These are phyloP conservation scores for Clavariopsis aquatica DNA, from an alignment of 495 filamentous ascomycete species.

Conservation along the genomic window DNA sequence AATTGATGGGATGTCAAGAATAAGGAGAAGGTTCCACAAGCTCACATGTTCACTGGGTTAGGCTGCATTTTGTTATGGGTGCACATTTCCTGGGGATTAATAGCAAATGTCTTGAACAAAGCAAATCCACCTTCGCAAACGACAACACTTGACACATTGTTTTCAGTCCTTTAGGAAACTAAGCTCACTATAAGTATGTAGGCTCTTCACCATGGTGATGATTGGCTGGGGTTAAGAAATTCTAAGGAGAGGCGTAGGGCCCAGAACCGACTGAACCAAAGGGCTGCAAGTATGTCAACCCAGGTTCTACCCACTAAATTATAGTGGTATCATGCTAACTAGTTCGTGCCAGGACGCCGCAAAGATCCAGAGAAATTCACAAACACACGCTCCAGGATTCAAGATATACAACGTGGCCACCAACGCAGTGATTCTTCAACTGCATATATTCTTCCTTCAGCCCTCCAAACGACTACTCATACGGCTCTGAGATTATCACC, in stretches of 20 bases:
- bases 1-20: too few relatives aligned
- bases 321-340: slow-evolving; percentile 25
- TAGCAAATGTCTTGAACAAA: too few relatives aligned
- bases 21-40: too few relatives aligned
- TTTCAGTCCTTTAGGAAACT: too few relatives aligned
- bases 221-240: slow-evolving; percentile 16
- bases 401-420: neutral
- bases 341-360: neutral
- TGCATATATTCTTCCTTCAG: neutral
- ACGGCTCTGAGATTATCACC: too few relatives aligned
- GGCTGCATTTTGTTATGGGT: too few relatives aligned
- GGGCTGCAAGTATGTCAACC: slow-evolving; percentile 48
- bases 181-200: neutral
- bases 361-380: slow-evolving; percentile 3
- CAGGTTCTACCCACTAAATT: too few relatives aligned
- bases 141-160: too few relatives aligned
- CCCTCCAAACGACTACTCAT: too few relatives aligned
- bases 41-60: too few relatives aligned
- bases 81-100: too few relatives aligned
- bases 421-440: slow-evolving; percentile 2
- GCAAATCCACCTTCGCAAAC: too few relatives aligned
- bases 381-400: neutral
- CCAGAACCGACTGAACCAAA: slow-evolving; percentile 50
- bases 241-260: slow-evolving; percentile 43
- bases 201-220: neutral